phyloP scores from a whole-genome alignment of 163 green algal genomes.

The Scenedesmus sp. region DNA sequence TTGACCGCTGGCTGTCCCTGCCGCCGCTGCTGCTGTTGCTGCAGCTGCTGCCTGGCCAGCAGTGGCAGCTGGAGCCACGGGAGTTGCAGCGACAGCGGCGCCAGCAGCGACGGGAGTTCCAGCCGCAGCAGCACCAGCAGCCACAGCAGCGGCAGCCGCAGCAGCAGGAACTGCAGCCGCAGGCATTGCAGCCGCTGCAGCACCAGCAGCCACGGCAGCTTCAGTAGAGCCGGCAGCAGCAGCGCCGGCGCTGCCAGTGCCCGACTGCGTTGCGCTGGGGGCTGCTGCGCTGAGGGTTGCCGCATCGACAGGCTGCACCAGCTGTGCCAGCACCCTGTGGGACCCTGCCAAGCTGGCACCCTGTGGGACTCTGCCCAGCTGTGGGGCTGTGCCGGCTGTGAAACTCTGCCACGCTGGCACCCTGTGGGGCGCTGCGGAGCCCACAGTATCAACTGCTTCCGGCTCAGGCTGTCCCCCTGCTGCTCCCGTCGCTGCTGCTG shows the following conservation, averaged over 20 bases:
- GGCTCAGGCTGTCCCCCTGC: neutral
- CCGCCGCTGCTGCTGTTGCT: constrained; percentile 19
- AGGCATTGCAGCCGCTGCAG: neutral
- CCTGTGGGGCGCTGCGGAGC: neutral
- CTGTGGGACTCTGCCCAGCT: neutral
- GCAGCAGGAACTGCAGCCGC: neutral
- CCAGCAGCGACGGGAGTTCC: neutral
- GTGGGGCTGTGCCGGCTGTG: no score
- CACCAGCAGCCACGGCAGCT: constrained; percentile 8
- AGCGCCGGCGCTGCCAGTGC: neutral
- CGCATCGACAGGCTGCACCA: neutral
- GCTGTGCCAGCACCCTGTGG: neutral
- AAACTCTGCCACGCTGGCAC: neutral
- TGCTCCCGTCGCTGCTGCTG: neutral
- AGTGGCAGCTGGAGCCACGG: neutral
- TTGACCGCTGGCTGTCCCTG: no score
- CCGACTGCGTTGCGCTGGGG: neutral
- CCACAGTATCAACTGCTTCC: neutral
- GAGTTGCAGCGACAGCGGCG: neutral
- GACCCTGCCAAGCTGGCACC: no score
- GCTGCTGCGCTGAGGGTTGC: neutral
- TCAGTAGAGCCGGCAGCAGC: neutral
- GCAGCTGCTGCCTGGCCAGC: neutral
- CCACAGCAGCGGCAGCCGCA: neutral
- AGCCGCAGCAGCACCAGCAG: neutral